Evolutionary conservation across 441 rosid genomes (phyloP), one percentile per base, ranked within the genome.

Genomic region (Aleurites moluccanus): DNA sequence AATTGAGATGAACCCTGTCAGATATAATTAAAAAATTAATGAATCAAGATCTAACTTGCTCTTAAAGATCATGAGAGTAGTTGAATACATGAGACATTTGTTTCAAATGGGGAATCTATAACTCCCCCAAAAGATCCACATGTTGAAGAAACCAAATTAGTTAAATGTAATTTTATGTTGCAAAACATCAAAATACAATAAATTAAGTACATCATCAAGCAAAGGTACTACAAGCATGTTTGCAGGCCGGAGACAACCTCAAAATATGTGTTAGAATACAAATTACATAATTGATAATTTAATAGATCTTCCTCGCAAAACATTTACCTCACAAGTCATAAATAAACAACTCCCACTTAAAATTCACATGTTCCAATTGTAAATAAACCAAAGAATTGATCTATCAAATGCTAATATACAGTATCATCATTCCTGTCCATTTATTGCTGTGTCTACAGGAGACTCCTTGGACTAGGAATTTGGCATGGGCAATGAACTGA

Each of bases 381-480:
- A 74, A 72, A 75, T 64, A 77, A 83, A 81, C 80, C 70, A 82
- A 90, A 84, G 85, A 86, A 85, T 83, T 55, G 73, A 81, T 71
- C 52, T 78, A 75, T 7, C 70, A 71, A 67, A 75, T 44, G 77
- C 79, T 75, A 82, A 82, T 85, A 80, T 86, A 86, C 86, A 88
- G 65, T 73, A 76, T 73, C 72, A 66, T 74, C 38, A 68, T 61
- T 69, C 75, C 81, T 61, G 73, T 78, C 80, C 73, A 10, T 77
- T 81, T 86, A 81, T 84, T 81, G 75, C 56, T 40, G 35, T 69
- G 35, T 69, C 67, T 33, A 28, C 74, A 81, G 62, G 65, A 52
- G 56, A 80, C 69, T 77, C 21, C 66, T 70, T 27, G 44, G 75
- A 68, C 80, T 42, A 20, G 70, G 72, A 75, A 50, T 40, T 76